Evolutionary conservation across 306 rosid species (phyloP), one percentile per base, ranked within the genome.

Genomic region (Senna tora): DNA sequence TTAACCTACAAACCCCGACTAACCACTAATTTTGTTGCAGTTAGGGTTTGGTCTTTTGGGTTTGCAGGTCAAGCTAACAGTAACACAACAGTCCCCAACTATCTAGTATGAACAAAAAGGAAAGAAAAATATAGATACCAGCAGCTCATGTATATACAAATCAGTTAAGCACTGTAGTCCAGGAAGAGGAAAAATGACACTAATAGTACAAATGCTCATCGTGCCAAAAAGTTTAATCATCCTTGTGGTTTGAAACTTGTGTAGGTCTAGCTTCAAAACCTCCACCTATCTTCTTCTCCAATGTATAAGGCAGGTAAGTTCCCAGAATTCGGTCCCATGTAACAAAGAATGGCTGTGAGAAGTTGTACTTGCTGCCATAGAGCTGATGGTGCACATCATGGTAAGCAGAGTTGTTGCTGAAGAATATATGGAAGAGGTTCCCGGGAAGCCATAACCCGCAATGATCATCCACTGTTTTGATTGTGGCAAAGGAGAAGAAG

Each of bases 301-400:
- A 76, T 2, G 90, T 73, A 83, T 90, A 93, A 16, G 98, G 96
- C 97, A 90, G 89, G 76, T 93, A 65, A 47, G 96, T 88, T 15
- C 98, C 98, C 51, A 90, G 84, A 16, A 93, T 77, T 77, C 78
- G 73, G 77, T 93, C 98, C 98, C 98, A 90, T 82, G 86, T 60
- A 6, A 89, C 83, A 65, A 93, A 93, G 88, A 93, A 93, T 0
- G 98, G 98, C 69, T 93, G 98, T 3, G 98, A 93, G 82, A 80
- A 93, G 82, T 90, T 93, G 74, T 85, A 87, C 92, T 93, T 93
- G 86, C 58, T 89, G 39, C 98, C 98, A 50, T 90, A 93, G 14
- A 93, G 93, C 82, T 93, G 97, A 65, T 93, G 98, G 72, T 93
- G 98, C 72, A 93, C 88, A 39, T 93, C 98, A 2, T 90, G 97